Conservation (phyloP, 768 basidiomycete species). For the Galerina marginata region DNA sequence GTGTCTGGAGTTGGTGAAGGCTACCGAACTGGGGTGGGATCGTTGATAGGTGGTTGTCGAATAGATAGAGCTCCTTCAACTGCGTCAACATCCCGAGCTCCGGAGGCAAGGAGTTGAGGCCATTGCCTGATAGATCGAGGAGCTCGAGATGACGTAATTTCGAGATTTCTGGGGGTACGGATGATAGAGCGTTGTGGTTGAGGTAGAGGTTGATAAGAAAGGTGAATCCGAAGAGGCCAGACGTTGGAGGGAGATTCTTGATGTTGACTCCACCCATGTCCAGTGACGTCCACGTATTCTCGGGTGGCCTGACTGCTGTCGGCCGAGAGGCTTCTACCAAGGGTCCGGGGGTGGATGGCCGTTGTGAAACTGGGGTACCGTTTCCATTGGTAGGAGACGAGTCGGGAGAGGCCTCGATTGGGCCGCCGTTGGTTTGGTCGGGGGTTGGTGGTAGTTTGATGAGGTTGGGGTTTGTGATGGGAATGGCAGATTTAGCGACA, state of each 20-base stretch:
- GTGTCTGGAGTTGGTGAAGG: slow-evolving; percentile 87
- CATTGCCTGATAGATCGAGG: slow-evolving; percentile 92
- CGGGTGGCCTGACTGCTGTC: slow-evolving; percentile 66
- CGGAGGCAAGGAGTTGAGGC: slow-evolving; percentile 73
- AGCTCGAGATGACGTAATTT: slow-evolving; percentile 85
- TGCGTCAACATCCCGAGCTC: slow-evolving; percentile 91
- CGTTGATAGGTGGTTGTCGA: slow-evolving; percentile 91
- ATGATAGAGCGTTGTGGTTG: slow-evolving; percentile 87
- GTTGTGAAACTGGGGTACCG: slow-evolving; percentile 54
- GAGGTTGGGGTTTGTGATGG: slow-evolving; percentile 89
- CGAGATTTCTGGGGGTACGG: slow-evolving; percentile 82
- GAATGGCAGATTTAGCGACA: slow-evolving; percentile 84
- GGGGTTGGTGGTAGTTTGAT: slow-evolving; percentile 56
- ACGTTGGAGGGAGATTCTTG: slow-evolving; percentile 83
- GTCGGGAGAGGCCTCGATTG: slow-evolving; percentile 19
- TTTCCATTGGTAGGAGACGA: slow-evolving; percentile 34
- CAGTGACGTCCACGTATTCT: slow-evolving; percentile 86
- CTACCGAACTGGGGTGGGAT: slow-evolving; percentile 90
- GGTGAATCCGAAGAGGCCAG: slow-evolving; percentile 83
- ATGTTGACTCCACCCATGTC: slow-evolving; percentile 97
- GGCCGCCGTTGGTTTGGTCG: slow-evolving; percentile 38
- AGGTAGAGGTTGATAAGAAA: slow-evolving; percentile 95
- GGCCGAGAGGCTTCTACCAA: slow-evolving; percentile 70
- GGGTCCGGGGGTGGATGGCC: slow-evolving; percentile 76
- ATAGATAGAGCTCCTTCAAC: slow-evolving; percentile 91